Evolutionary conservation across 2,329 filamentous ascomycete genomes (phyloP), one percentile per base, ranked within the genome.

Genomic region (Mycosphaerella arachidis): DNA sequence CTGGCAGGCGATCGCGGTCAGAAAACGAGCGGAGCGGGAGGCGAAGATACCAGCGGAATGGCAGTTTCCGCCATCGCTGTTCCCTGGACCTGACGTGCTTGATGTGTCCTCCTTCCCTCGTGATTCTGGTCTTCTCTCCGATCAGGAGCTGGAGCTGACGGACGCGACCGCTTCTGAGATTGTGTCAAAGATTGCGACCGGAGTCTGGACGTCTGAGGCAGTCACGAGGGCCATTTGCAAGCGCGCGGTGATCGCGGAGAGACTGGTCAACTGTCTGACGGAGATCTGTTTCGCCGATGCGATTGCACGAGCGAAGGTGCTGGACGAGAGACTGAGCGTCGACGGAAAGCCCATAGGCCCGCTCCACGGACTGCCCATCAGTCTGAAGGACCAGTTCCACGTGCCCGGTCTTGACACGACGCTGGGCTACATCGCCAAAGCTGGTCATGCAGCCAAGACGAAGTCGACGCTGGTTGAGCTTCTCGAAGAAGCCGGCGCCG

Each of bases 291-390:
- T 65, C 81, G 82, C 3, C 75, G 79, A 16, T 65, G 70, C 67
- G 2, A 58, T 70, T 16, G 55, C 56, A 8, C 45, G 66, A 46
- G 70, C 69, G 10, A 62, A 62, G 24, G 48, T 64, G 16, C 63
- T 70, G 30, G 69, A 72, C 53, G 43, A 27, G n/a, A 46, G 56
- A 13, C 27, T 64, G 35, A 55, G 63, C 24, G 63, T 77, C 50
- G 64, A 67, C 33, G 70, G 68, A 10, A 52, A 16, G 37, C 71
- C 78, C 20, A 67, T 78, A 29, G 78, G 78, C 20, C 58, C 70
- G 30, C 53, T 68, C 83, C 7, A 83, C 84, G 68, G 83, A 0
- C 70, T 85, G 3, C 82, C 82, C 0, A 76, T 86, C 57, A 80
- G 77, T 8, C 65, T 85, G 7, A 87, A 87, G 68, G 85, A 65